Percentiles rank a stretch among this genome's conserved stretches.
Evolutionary conservation across 2,329 filamentous ascomycete species (phyloP).

Genomic region (Pseudocercospora vitis): DNA sequence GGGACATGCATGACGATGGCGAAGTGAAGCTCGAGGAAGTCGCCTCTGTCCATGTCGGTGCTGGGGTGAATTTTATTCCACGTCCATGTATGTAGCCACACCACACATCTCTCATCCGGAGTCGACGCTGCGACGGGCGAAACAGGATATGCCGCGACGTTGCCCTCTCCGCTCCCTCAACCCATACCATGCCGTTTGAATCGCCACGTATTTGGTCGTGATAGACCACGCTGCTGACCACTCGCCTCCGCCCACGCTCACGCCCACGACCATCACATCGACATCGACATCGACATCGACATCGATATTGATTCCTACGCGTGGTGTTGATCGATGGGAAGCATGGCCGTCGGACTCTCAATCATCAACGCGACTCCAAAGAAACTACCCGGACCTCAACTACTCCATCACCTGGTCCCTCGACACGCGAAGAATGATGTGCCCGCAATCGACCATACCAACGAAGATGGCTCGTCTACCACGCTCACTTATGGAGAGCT

Average conservation of each 20-base stretch:
- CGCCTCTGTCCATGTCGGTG: neutral
- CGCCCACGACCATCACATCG: neutral
- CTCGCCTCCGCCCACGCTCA: neutral
- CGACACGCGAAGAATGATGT: constrained; percentile 37
- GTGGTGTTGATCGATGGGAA: neutral
- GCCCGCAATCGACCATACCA: constrained; percentile 65
- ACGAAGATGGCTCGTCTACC: constrained; percentile 47
- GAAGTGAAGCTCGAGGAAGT: neutral
- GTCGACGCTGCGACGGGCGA: too few species aligned
- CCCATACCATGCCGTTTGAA: too few species aligned
- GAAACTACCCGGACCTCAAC: constrained; percentile 53
- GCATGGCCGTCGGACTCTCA: constrained; percentile 44
- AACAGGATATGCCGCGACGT: neutral
- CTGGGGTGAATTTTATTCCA: too few species aligned
- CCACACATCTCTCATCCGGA: too few species aligned
- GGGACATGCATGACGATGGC: neutral
- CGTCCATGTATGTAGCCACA: too few species aligned
- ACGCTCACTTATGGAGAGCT: constrained; percentile 63
- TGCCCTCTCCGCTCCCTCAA: too few species aligned
- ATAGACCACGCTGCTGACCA: neutral
- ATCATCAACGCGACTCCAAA: constrained; percentile 59
- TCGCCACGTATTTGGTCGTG: neutral
- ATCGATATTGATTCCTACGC: neutral
- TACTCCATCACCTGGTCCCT: constrained; percentile 65
- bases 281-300: neutral